Evolutionary conservation across 768 basidiomycete genomes (phyloP).

Genomic region (Auricularia cornea): DNA sequence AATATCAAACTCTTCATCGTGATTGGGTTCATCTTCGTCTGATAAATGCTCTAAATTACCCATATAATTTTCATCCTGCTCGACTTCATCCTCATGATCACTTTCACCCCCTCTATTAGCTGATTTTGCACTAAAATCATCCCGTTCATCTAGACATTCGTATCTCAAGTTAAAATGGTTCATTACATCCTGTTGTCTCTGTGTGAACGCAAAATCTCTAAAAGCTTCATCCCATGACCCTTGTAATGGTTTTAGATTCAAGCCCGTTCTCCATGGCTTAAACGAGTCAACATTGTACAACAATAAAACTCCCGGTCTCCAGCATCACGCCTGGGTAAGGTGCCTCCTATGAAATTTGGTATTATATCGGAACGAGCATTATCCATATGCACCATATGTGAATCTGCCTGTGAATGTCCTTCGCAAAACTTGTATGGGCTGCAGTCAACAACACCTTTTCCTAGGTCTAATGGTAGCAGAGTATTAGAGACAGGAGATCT

Average conservation of each 20-base stretch:
- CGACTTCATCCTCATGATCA: not conserved
- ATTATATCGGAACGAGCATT: not conserved
- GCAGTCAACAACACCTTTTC: too few species aligned
- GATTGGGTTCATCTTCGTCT: too few species aligned
- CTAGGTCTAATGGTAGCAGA: too few species aligned
- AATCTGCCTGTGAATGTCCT: not conserved
- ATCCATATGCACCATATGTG: not conserved
- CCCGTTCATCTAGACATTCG: constrained; percentile 24
- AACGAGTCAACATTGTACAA: constrained; percentile 1
- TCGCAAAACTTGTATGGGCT: not conserved
- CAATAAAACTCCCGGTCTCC: not conserved
- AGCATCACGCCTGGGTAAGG: not conserved
- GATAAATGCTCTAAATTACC: too few species aligned
- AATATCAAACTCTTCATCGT: too few species aligned
- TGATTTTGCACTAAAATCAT: constrained; percentile 17
- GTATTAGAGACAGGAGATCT: too few species aligned
- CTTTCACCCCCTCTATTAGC: not conserved
- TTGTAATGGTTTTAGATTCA: not conserved
- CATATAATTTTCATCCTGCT: not conserved
- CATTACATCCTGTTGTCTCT: constrained; percentile 13
- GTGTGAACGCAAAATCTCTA: constrained; percentile 10
- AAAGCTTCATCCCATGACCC: constrained; percentile 6
- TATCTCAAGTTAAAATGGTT: constrained; percentile 19
- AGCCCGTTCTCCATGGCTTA: not conserved
- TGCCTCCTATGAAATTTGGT: constrained; percentile 1